Conservation (phyloP, 768 basidiomycete genomes). For the Leccinum olivaceopallidum region DNA sequence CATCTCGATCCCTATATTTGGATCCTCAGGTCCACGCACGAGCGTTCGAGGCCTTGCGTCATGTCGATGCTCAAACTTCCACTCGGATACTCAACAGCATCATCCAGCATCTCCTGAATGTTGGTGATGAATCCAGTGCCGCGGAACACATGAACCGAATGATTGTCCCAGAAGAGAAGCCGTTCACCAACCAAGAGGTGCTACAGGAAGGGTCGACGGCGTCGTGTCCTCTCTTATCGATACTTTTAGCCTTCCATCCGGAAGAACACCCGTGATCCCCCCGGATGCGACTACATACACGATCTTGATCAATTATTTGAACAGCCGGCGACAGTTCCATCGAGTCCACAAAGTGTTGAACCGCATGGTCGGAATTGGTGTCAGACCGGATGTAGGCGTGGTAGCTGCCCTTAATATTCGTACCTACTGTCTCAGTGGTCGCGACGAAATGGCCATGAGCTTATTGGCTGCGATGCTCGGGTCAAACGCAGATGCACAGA, state of each 20-base stretch:
- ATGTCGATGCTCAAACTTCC: constrained; percentile 40
- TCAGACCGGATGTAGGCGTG: constrained; percentile 46
- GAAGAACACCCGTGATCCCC: constrained; percentile 19
- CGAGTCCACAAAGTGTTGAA: constrained; percentile 48
- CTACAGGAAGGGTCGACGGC: constrained; percentile 36
- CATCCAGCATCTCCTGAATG: constrained; percentile 59
- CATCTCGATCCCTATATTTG: constrained; percentile 60
- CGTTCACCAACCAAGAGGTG: constrained; percentile 18
- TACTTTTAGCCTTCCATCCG: background rate
- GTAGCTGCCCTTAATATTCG: constrained; percentile 53
- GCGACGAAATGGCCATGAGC: constrained; percentile 49
- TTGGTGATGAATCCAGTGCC: constrained; percentile 48
- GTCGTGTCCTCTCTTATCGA: constrained; percentile 11
- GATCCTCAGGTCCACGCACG: constrained; percentile 54
- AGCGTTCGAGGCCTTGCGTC: constrained; percentile 47
- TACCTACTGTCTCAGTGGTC: constrained; percentile 50
- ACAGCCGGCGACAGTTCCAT: constrained; percentile 42
- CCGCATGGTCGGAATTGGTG: constrained; percentile 43
- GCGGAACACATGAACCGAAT: constrained; percentile 52
- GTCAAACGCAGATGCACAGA: constrained; percentile 24
- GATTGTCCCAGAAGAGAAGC: constrained; percentile 40
- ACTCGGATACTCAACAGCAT: constrained; percentile 69
- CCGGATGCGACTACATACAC: constrained; percentile 65
- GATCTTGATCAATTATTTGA: constrained; percentile 59
- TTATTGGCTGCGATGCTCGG: constrained; percentile 51